Conservation (phyloP, 1,139 yeast genomes). For the Hansenula sp. region DNA sequence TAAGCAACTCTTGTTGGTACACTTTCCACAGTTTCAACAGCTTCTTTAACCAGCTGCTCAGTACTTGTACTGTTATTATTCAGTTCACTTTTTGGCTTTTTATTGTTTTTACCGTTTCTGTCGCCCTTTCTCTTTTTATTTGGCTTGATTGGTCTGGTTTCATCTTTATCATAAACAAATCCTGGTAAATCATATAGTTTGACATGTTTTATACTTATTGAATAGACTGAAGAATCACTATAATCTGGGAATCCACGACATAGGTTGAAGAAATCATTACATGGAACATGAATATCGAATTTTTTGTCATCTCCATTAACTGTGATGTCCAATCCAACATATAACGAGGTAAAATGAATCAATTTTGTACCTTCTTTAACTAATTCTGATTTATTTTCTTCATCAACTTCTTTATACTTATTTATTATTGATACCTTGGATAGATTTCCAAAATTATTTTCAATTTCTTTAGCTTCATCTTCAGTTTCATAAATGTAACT, state of each 20-base stretch:
- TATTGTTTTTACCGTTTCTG: slow-evolving; percentile 25
- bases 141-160: slow-evolving; percentile 64
- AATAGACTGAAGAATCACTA: slow-evolving; percentile 50
- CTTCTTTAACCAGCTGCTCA: slow-evolving; percentile 2
- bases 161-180: slow-evolving; percentile 81
- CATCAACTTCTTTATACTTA: slow-evolving; percentile 29
- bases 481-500: slow-evolving; percentile 50
- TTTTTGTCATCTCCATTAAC: slow-evolving; percentile 47
- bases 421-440: slow-evolving; percentile 38
- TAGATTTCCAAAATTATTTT: slow-evolving; percentile 51
- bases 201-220: slow-evolving; percentile 69
- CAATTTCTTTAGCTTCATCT: slow-evolving; percentile 49
- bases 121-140: slow-evolving; percentile 43
- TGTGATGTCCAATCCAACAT: slow-evolving; percentile 69
- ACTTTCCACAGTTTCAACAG: slow-evolving; percentile 3
- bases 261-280: slow-evolving; percentile 78
- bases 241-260: slow-evolving; percentile 76
- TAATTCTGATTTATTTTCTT: slow-evolving; percentile 30
- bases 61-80: slow-evolving; percentile 4
- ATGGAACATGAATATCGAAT: slow-evolving; percentile 86
- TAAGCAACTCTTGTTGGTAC: slow-evolving; percentile 3
- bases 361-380: slow-evolving; percentile 29
- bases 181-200: slow-evolving; percentile 78
- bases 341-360: slow-evolving; percentile 71
- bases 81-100: slow-evolving; percentile 24